Percentiles rank a stretch among this genome's conserved stretches.
Evolutionary conservation across 2,329 filamentous ascomycete genomes (phyloP).

Genomic region (Biscogniauxia marginata): DNA sequence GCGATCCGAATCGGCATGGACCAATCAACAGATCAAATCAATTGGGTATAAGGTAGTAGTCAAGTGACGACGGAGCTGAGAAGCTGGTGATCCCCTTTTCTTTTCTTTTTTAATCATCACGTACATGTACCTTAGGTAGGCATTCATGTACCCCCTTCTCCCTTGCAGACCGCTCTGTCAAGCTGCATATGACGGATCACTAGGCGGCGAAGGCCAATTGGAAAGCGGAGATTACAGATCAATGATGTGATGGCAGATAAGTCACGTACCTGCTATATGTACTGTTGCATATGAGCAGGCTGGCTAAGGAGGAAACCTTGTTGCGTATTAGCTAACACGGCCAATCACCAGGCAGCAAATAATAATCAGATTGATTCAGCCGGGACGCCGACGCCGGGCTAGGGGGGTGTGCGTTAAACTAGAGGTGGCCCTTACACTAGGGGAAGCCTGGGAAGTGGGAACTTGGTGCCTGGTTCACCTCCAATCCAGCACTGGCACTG

Average conservation of each 20-base stretch:
- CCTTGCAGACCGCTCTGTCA: neutral
- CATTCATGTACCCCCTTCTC: neutral
- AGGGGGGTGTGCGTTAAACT: neutral
- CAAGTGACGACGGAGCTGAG: no score
- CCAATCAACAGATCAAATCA: neutral
- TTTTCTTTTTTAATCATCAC: no score
- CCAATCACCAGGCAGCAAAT: constrained; percentile 22
- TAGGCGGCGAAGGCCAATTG: neutral
- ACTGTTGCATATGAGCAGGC: neutral
- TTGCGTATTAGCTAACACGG: neutral
- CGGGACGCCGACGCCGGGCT: constrained; percentile 19
- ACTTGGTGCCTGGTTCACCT: neutral
- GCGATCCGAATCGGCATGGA: neutral
- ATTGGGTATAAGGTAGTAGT: no score
- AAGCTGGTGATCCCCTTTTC: neutral
- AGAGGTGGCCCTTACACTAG: neutral
- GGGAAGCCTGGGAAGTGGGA: neutral
- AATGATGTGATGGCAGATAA: neutral
- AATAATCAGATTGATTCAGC: constrained; percentile 24
- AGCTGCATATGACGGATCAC: neutral
- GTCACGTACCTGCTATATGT: neutral
- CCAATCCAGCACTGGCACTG: neutral
- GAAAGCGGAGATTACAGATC: neutral
- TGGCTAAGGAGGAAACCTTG: neutral
- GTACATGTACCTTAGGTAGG: no score